Conservation (phyloP, 179 eudicot species). For the Silene noctiflora region DNA sequence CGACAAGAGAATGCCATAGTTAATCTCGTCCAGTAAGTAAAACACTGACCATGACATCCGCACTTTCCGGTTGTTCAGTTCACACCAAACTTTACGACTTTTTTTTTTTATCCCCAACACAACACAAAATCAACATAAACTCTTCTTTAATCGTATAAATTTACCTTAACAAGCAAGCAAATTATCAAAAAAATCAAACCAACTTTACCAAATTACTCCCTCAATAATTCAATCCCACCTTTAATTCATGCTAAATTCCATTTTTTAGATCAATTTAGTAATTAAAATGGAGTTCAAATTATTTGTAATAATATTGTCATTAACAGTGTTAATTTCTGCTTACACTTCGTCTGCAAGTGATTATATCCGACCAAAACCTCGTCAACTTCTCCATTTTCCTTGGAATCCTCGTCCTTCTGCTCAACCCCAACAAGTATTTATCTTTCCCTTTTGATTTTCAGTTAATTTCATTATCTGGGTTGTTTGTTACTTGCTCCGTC, state of each 20-base stretch:
- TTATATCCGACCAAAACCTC: constrained; percentile 69
- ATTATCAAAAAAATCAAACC: neutral
- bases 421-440: constrained; percentile 69
- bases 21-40: too few relatives aligned
- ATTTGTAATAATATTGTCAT: neutral
- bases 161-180: neutral
- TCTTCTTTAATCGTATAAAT: too few relatives aligned
- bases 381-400: constrained; percentile 53
- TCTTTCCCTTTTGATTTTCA: neutral
- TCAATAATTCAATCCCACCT: too few relatives aligned
- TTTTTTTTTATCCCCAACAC: too few relatives aligned
- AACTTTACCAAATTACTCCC: neutral
- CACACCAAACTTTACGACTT: neutral
- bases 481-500: neutral
- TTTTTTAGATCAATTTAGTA: neutral
- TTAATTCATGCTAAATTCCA: too few relatives aligned
- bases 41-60: too few relatives aligned
- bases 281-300: constrained; percentile 18
- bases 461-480: neutral
- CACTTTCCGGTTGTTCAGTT: too few relatives aligned
- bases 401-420: constrained; percentile 42
- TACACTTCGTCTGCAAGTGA: constrained; percentile 25
- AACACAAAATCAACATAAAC: neutral
- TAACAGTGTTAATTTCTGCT: constrained; percentile 22
- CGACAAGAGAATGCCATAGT: too few relatives aligned